Conservation (phyloP, 805 yeast species). For the Wickerhamiella galacta region DNA sequence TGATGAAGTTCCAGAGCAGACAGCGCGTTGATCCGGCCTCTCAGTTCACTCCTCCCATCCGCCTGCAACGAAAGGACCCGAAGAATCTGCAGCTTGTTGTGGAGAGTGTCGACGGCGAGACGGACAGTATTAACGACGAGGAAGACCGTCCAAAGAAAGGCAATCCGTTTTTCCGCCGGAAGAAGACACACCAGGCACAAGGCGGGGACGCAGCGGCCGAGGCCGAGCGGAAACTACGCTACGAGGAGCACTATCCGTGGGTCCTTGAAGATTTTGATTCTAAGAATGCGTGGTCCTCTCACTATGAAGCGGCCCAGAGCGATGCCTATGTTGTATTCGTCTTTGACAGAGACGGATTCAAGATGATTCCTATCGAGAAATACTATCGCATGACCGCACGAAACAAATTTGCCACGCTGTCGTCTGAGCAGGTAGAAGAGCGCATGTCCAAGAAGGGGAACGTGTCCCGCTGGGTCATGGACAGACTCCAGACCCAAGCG, state of each 20-base stretch:
- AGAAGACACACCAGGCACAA: constrained; percentile 72
- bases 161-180: constrained; percentile 32
- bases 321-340: constrained; percentile 77
- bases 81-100: constrained; percentile 75
- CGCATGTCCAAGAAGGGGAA: constrained; percentile 62
- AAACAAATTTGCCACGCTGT: constrained; percentile 81
- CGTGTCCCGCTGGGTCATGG: constrained; percentile 93
- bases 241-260: constrained; percentile 97
- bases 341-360: constrained; percentile 67
- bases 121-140: constrained; percentile 10
- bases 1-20: constrained; percentile 63
- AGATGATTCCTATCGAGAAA: constrained; percentile 88
- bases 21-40: constrained; percentile 52
- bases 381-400: constrained; percentile 87
- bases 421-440: constrained; percentile 92
- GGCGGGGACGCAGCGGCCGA: constrained; percentile 76
- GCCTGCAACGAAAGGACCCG: constrained; percentile 89
- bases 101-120: constrained; percentile 12
- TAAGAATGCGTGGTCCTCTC: constrained; percentile 85
- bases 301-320: constrained; percentile 79
- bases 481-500: constrained; percentile 33
- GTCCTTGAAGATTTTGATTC: constrained; percentile 95
- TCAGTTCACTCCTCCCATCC: constrained; percentile 64
- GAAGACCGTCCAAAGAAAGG: constrained; percentile 19
- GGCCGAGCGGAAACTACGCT: constrained; percentile 63